Base-by-base conservation (phyloP, 345 rosid genomes). In the Aethionema arabicum region DNA sequence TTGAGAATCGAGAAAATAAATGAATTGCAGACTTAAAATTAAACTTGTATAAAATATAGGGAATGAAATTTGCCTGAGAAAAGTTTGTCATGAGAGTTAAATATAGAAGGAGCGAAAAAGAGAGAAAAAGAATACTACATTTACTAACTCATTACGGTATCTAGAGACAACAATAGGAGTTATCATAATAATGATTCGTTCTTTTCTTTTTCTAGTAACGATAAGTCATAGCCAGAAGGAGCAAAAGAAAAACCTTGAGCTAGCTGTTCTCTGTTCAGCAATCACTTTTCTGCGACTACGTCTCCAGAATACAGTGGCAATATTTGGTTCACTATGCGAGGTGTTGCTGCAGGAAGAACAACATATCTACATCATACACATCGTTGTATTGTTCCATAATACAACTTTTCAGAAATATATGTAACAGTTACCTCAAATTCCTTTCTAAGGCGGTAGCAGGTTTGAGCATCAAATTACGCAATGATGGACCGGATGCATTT, bases 221-320 rank as follows among this genome's bases (percentile, higher is more conserved):
- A 40, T 7, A 53, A 68, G 63, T 38, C 65, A 56, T 21, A 54
- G 35, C 55, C 32, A 65, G 33, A 69, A 67, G 61, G 65, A 66
- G 69, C 60, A 68, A 38, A 40, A 36, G 52, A 50, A 56, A 63
- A 77, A 90, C 96, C 99, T 90, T 64, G 99, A 95, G 81, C 96
- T 95, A 63, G 95, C 93, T 65, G 98, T 95, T 76, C 95, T 79
- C 74, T 86, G 97, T 72, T 95, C 98, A 32, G 87, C 87, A 78
- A 90, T 87, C 65, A 82, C 93, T 83, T 87, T 95, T 78, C 83
- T 81, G 79, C 97, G 82, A 78, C 95, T 82, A 67, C 91, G 91
- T 46, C 95, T 75, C 93, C 98, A 82, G 72, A 92, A 87, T 47
- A 83, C 75, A 58, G 84, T 83, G 30, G 97, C 90, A 38, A 92